Base-by-base conservation (phyloP, 2,329 filamentous ascomycete genomes). In the Rutstroemia sp. region DNA sequence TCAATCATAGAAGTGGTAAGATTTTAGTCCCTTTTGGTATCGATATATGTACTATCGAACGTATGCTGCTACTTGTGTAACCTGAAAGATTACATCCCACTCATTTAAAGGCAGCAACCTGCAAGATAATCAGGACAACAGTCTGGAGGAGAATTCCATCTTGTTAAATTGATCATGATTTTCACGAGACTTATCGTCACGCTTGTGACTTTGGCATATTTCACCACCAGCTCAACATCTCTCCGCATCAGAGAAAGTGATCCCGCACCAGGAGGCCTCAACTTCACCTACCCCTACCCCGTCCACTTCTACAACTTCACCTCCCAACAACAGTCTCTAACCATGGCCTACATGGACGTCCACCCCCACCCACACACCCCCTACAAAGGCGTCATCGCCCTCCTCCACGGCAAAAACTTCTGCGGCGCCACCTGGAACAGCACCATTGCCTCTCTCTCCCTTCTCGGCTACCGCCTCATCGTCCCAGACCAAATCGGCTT, bases 341-440 rank as follows among this genome's bases (percentile, higher is more conserved):
- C n/a, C 1, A 44, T 44, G 51, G 51, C 51, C 5, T 47, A 53
- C 19, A 53, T 47, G 42, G 27, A 54, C 12, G n/a, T 48, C 12
- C 19, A 8, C 12, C 34, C 30, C 7, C 19, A 8, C 2, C 53
- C 6, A 39, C 49, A 9, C 63, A 52, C 25, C 48, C 30, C 17
- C 16, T 23, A 23, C n/a, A 5, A 23, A 7, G 39, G 51, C 61
- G 76, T 72, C 0, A 75, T 73, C 25, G 68, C 79, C 8, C 71
- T 81, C 37, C 66, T 81, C 16, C 78, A 81, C 63, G 78, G 78
- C 61, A 80, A 79, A 67, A 81, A 80, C 67, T 81, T 81, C 60
- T 81, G 78, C 65, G 75, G 72, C 38, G 70, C 76, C 21, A 81
- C 78, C 7, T 81, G 78, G 78, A 70, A 73, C 54, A 67, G 66